Conservation (phyloP, 1,284 basidiomycete genomes). For the Agroathelia rolfsii region DNA sequence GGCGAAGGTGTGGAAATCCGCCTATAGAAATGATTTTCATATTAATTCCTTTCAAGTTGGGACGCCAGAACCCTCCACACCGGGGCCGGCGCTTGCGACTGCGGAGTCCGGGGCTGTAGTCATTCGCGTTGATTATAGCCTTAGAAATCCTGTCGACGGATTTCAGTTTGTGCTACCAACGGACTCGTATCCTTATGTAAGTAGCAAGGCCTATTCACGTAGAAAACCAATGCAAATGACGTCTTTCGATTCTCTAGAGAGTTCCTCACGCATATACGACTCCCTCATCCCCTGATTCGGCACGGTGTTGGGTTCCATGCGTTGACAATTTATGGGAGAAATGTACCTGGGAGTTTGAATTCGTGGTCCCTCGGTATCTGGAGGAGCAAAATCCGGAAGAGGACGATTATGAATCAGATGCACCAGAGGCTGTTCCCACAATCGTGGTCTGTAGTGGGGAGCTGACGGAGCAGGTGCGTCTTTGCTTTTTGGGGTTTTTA, state of each 20-base stretch:
- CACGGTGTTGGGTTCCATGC: conserved; percentile 96
- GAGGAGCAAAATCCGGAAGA: conserved; percentile 56
- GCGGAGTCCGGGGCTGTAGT: conserved; percentile 71
- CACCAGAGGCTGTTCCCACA: conserved; percentile 58
- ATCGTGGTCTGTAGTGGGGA: conserved; percentile 92
- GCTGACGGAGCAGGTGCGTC: conserved; percentile 77
- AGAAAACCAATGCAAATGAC: conserved; percentile 12
- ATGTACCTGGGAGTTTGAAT: conserved; percentile 98
- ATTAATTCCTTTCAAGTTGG: conserved; percentile 33
- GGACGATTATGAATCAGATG: conserved; percentile 42
- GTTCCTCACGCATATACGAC: conserved; percentile 91
- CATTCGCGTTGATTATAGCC: conserved; percentile 71
- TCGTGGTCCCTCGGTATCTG: conserved; percentile 84
- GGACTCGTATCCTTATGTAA: conserved; percentile 76
- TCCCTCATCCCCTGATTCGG: conserved; percentile 81
- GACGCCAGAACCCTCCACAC: conserved; percentile 71
- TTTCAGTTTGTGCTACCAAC: conserved; percentile 78
- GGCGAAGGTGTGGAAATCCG: conserved; percentile 34
- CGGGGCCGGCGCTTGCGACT: conserved; percentile 37
- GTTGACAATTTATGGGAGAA: conserved; percentile 93
- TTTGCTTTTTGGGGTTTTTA: conserved; percentile 6
- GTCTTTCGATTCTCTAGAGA: conserved; percentile 40
- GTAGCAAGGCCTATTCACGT: conserved; percentile 25
- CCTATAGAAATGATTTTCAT: conserved; percentile 1
- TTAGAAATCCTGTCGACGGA: conserved; percentile 78